Evolutionary conservation across 192 early-diverging fungal species (phyloP).

Genomic region (Backusella parvicylindrica): DNA sequence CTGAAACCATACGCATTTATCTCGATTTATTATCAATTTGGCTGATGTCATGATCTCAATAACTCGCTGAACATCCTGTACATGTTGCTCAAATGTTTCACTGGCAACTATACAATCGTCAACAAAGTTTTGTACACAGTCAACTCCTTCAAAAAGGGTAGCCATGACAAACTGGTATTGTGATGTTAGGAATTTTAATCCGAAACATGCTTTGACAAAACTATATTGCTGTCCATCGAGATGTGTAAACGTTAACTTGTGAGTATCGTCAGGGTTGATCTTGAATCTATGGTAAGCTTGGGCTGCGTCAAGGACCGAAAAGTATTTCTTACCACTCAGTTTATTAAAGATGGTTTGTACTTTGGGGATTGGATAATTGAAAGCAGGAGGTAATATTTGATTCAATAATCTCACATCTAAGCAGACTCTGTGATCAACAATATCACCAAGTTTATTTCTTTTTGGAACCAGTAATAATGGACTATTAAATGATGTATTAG

Average conservation of each 20-base stretch:
- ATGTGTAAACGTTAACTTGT: neutral
- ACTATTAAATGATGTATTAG: neutral
- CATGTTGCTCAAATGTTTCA: neutral
- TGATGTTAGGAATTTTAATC: neutral
- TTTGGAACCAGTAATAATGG: neutral
- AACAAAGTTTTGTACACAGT: neutral
- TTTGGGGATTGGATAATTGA: neutral
- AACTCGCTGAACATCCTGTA: neutral
- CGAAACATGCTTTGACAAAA: neutral
- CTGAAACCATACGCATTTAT: neutral
- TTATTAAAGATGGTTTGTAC: neutral
- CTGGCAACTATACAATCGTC: neutral
- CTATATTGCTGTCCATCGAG: neutral
- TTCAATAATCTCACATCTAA: neutral
- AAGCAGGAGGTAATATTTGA: neutral
- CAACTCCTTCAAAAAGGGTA: neutral
- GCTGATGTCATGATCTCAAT: neutral
- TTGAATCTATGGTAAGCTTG: neutral
- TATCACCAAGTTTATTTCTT: neutral
- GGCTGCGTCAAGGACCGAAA: neutral
- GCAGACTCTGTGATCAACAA: neutral
- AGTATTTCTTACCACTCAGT: neutral
- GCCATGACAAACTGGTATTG: neutral
- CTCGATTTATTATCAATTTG: slow-evolving; percentile 3
- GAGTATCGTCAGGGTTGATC: neutral